Percentiles rank a stretch among this genome's conserved stretches.
Evolutionary conservation across 805 yeast genomes (phyloP).

Genomic region (Peterozyma xylosa): DNA sequence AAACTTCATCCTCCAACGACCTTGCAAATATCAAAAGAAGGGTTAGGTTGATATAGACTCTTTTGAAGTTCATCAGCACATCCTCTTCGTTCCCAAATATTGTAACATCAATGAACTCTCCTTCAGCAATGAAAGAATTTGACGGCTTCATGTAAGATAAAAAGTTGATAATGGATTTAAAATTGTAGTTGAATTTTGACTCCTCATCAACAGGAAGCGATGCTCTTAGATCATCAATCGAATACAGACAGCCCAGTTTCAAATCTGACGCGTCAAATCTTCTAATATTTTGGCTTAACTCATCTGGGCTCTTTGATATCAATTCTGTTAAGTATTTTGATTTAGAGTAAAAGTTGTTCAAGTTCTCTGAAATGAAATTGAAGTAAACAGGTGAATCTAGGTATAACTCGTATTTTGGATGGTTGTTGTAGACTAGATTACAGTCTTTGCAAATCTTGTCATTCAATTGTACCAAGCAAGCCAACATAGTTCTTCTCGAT

Average conservation of each 20-base stretch:
- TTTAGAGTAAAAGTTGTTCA: background rate
- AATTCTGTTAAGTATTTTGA: constrained; percentile 1
- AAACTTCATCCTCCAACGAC: background rate
- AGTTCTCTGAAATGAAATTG: background rate
- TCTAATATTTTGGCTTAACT: background rate
- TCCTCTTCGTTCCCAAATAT: background rate
- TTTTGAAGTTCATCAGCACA: background rate
- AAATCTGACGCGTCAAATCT: background rate
- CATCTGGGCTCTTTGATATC: background rate
- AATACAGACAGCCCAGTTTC: background rate
- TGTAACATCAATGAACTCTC: background rate
- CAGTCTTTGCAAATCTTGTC: background rate
- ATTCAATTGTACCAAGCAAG: background rate
- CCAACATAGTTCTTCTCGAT: background rate
- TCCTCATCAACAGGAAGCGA: constrained; percentile 1
- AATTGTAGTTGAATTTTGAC: background rate
- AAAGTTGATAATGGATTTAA: background rate
- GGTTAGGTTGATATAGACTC: background rate
- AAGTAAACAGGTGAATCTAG: background rate
- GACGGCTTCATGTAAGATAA: background rate
- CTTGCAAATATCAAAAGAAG: background rate
- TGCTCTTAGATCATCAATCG: background rate
- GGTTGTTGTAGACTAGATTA: background rate
- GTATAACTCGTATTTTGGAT: constrained; percentile 1
- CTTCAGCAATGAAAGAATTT: background rate